Base-by-base conservation (phyloP, 805 yeast species). In the Candida sithepensis region DNA sequence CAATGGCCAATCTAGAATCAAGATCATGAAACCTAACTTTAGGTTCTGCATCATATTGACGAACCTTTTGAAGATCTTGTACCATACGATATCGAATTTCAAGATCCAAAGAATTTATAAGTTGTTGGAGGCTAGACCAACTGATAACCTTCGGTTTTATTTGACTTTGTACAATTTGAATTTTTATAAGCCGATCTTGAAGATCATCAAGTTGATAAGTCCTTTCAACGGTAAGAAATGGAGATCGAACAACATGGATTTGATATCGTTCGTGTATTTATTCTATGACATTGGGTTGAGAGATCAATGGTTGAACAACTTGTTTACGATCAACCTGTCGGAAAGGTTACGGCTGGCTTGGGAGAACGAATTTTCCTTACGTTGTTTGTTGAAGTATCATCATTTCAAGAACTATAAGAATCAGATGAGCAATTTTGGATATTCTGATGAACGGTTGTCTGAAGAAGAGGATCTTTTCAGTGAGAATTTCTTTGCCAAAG, bases 201-300 rank as follows among this genome's bases (percentile, higher is more conserved):
- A 82, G 58, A 76, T 87, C 1, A 71, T 91, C 50, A 90, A 88
- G 63, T 82, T 86, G 52, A 75, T 90, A 43, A 82, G 90, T 1
- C 96, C 97, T 0, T 88, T 85, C 67, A 91, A 88, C 58, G 97
- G 97, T 18, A 82, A 94, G 50, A 90, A 91, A 65, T 92, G 99
- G 99, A 83, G 90, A 56, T 79, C 90, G 13, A 79, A 82, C 52
- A 94, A 92, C 62, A 92, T 94, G 97, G 97, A 91, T 54, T 72
- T 94, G 41, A 87, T 92, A 4, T 88, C 97, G 0, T 83, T 88
- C 50, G 90, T 92, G 2, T 92, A 86, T 58, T 63, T 94, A 23
- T 82, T 89, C 60, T 79, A 88, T 57, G 79, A 81, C 55, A 70
- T 90, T 34, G 79, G 82, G 16, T 65, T 92, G 42, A 76, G 82